Evolutionary conservation across 139 green algal species (phyloP).

Genomic region (Gonium pectorale): DNA sequence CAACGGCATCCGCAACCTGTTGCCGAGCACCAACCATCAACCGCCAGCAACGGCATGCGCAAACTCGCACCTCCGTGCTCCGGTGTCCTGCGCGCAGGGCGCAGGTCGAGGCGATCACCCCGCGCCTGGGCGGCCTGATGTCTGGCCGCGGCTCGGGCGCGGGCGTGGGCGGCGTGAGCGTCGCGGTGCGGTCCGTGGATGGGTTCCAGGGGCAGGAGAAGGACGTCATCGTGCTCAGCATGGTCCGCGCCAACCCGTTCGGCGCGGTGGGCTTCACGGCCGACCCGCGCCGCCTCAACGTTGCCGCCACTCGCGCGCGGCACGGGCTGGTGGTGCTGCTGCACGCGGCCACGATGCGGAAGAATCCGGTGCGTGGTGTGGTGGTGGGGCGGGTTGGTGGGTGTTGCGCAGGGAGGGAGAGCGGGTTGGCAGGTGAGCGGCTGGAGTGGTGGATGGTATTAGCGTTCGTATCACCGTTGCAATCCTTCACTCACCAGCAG

Average conservation of each 20-base stretch:
- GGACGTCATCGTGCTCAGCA: constrained; percentile 22
- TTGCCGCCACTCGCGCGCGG: constrained; percentile 84
- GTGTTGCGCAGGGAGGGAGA: too few relatives aligned
- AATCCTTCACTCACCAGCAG: too few relatives aligned
- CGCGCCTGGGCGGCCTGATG: not conserved
- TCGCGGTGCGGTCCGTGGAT: constrained; percentile 6
- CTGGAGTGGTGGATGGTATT: too few relatives aligned
- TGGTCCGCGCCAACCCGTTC: constrained; percentile 55
- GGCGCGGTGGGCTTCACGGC: constrained; percentile 83
- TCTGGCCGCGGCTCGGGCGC: not conserved
- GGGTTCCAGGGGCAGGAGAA: constrained; percentile 33
- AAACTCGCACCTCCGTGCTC: not conserved
- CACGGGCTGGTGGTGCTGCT: constrained; percentile 81
- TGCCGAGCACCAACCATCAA: too few relatives aligned
- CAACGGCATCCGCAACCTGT: too few relatives aligned
- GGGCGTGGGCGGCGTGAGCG: not conserved
- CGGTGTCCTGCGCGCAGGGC: not conserved
- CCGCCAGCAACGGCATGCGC: not conserved
- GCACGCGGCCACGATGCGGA: not conserved
- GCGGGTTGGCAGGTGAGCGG: too few relatives aligned
- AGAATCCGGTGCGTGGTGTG: not conserved
- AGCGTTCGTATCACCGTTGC: too few relatives aligned
- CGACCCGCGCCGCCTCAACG: constrained; percentile 88
- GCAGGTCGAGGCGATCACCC: not conserved
- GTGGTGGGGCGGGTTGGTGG: not conserved